These are phyloP conservation scores for Sanghuangporus baumii DNA, from an alignment of 1,284 basidiomycete genomes.

Conservation along the genomic window DNA sequence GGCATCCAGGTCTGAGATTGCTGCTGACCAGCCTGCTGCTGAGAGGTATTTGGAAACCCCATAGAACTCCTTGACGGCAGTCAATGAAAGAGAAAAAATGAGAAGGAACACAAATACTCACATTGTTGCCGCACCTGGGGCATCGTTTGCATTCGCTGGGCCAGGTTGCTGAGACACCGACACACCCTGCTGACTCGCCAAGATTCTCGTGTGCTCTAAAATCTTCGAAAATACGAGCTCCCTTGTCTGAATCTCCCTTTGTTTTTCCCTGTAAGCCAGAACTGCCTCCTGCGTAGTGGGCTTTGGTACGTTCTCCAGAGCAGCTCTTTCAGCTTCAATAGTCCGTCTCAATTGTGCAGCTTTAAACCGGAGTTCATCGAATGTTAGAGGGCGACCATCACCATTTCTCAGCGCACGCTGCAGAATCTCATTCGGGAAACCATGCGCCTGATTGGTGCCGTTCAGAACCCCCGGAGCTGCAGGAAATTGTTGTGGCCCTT, in stretches of 20 bases:
- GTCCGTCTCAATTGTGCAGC: not conserved
- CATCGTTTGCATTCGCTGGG: not conserved
- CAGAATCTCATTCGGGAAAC: not conserved
- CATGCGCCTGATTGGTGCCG: not conserved
- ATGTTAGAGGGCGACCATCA: constrained; percentile 6
- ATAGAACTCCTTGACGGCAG: not conserved
- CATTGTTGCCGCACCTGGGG: not conserved
- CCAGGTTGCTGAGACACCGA: constrained; percentile 1
- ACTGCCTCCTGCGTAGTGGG: not conserved
- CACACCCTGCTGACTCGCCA: not conserved
- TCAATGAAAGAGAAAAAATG: not conserved
- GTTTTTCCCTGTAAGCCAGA: not conserved
- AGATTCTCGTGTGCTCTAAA: not conserved
- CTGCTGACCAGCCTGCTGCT: constrained; percentile 12
- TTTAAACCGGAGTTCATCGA: constrained; percentile 7
- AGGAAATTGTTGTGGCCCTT: constrained; percentile 4
- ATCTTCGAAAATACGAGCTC: not conserved
- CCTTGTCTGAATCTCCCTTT: not conserved
- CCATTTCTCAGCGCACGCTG: not conserved
- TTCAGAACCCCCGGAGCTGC: not conserved
- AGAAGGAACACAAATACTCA: not conserved
- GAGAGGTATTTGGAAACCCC: constrained; percentile 1
- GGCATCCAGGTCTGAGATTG: not conserved
- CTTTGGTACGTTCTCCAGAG: not conserved
- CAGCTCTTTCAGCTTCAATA: constrained; percentile 7